Conservation (phyloP, 805 yeast species). For the Suhomyces vadensis region DNA sequence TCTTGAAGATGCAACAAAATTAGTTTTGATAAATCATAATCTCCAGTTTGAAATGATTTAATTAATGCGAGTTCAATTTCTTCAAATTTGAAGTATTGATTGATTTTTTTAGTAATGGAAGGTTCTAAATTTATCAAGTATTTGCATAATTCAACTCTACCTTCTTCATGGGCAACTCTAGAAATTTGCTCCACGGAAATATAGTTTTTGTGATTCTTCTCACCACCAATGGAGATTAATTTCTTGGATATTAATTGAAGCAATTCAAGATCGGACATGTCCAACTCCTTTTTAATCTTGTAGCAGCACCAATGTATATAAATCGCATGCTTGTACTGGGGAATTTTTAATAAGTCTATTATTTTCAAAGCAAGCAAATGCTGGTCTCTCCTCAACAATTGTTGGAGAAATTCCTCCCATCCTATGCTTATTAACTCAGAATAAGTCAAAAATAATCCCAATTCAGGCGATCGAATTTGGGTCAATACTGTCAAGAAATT, state of each 20-base stretch:
- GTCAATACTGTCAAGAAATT: conserved; percentile 67
- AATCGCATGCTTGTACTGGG: conserved; percentile 43
- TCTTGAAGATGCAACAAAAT: conserved; percentile 57
- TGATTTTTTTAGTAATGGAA: conserved; percentile 55
- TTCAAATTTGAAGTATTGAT: conserved; percentile 64
- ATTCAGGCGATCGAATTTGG: conserved; percentile 58
- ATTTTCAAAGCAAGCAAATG: conserved; percentile 66
- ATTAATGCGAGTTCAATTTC: conserved; percentile 68
- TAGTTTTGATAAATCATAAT: conserved; percentile 58
- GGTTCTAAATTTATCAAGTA: conserved; percentile 71
- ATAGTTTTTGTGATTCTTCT: conserved; percentile 34
- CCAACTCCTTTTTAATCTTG: conserved; percentile 58
- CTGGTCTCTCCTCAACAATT: conserved; percentile 58
- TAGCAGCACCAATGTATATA: conserved; percentile 80
- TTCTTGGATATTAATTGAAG: conserved; percentile 50
- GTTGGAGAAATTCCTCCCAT: conserved; percentile 52
- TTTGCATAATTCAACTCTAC: conserved; percentile 68
- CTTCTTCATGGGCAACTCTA: conserved; percentile 74
- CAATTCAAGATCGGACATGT: conserved; percentile 59
- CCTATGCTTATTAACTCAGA: conserved; percentile 54
- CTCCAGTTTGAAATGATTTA: conserved; percentile 62
- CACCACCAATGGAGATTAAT: conserved; percentile 30
- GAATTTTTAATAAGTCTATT: conserved; percentile 47
- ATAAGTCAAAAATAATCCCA: conserved; percentile 70
- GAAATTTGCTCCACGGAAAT: conserved; percentile 60